These are phyloP conservation scores for Collybia sordida DNA, from an alignment of 768 basidiomycete genomes.

Conservation along the genomic window DNA sequence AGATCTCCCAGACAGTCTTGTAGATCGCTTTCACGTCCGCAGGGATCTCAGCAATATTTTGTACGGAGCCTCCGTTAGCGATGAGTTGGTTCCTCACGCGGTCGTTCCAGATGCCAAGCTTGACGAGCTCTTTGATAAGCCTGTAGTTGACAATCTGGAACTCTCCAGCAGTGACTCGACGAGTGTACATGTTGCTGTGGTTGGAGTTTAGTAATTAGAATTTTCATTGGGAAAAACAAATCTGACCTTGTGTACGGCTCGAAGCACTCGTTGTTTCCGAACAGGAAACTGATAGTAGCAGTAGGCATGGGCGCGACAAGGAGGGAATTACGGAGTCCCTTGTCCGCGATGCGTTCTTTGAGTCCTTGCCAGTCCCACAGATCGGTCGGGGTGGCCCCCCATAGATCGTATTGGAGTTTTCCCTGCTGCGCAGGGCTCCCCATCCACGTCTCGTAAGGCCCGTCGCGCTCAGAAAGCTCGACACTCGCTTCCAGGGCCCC, in stretches of 20 bases:
- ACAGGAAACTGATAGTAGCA: constrained; percentile 95
- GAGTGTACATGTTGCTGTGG: constrained; percentile 93
- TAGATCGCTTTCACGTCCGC: constrained; percentile 95
- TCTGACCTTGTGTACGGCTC: constrained; percentile 93
- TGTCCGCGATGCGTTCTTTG: constrained; percentile 80
- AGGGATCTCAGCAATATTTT: constrained; percentile 86
- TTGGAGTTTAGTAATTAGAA: constrained; percentile 8
- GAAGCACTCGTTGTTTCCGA: constrained; percentile 98
- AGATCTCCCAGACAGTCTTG: constrained; percentile 99
- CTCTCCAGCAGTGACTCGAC: constrained; percentile 96
- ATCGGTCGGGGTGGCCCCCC: constrained; percentile 85
- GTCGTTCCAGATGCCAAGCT: constrained; percentile 93
- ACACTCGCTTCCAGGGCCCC: constrained; percentile 87
- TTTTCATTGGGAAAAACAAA: too few relatives aligned
- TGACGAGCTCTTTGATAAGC: constrained; percentile 97
- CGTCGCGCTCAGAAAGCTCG: constrained; percentile 77
- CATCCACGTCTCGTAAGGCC: constrained; percentile 84
- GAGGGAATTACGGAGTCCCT: constrained; percentile 87
- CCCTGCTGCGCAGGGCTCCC: constrained; percentile 89
- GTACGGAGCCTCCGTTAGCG: constrained; percentile 87
- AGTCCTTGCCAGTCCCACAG: constrained; percentile 93
- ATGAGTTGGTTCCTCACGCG: constrained; percentile 99
- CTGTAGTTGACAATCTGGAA: constrained; percentile 99
- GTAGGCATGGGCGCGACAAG: constrained; percentile 97
- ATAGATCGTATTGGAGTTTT: constrained; percentile 90